Evolutionary conservation across 306 rosid genomes (phyloP), one percentile per base, ranked within the genome.

Genomic region (Malus asiatica): DNA sequence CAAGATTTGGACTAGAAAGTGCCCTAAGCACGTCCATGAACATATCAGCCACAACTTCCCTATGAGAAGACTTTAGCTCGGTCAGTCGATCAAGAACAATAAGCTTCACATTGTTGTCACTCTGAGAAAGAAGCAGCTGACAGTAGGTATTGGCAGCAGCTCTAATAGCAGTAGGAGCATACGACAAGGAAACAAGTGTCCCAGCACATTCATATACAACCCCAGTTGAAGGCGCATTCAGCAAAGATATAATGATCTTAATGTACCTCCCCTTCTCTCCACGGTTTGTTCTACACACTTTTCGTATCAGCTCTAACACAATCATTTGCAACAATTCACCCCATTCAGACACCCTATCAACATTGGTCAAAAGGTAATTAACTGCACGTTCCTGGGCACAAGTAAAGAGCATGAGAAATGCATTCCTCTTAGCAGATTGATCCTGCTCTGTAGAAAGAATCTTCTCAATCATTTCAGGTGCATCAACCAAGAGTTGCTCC

Each of bases 1-100:
- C 94, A 32, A 74, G 82, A 85, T 89, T 89, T 2, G 93, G 94
- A 33, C 84, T 91, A 0, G 90, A 83, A 11, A 91, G 90, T 5
- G 92, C 97, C 66, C 97, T 82, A 9, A 91, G 89, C 15, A 91
- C 89, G 70, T 91, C 97, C 94, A 91, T 91, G 16, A 91, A 84
- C 89, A 89, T 71, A 35, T 91, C 97, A 51, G 87, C 88, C 97
- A 91, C 82, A 67, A 91, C 85, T 8, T 91, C 97, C 81, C 94
- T 80, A 68, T 89, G 86, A 2, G 90, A 77, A 32, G 80, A 63
- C 83, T 85, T 89, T 33, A 91, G 87, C 83, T 91, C 97, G 2
- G 83, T 91, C 10, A 91, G 79, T 66, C 89, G 79, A 75, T 91
- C 97, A 0, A 91, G 88, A 38, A 91, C 97, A 40, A 91, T 89